phyloP scores from a whole-genome alignment of 306 rosid genomes.

The Begonia masoniana region DNA sequence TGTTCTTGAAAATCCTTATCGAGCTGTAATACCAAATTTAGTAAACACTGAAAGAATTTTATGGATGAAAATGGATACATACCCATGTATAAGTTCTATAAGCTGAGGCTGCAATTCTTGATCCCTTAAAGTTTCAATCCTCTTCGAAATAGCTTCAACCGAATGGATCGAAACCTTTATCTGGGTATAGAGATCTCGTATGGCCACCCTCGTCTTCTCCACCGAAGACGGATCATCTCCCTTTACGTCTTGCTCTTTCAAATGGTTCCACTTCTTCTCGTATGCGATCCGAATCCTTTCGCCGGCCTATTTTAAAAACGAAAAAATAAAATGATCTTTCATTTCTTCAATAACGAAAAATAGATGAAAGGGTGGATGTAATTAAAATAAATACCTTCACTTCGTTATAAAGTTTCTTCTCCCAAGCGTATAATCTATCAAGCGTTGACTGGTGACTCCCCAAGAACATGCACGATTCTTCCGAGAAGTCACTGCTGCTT shows the following conservation, averaged over 20 bases:
- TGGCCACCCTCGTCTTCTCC: slow-evolving; percentile 62
- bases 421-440: slow-evolving; percentile 86
- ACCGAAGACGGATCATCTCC: slow-evolving; percentile 54
- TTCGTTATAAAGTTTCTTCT: slow-evolving; percentile 84
- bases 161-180: slow-evolving; percentile 89
- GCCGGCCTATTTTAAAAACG: slow-evolving; percentile 54
- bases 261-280: slow-evolving; percentile 63
- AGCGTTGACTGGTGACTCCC: slow-evolving; percentile 75
- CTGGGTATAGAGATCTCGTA: slow-evolving; percentile 71
- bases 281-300: slow-evolving; percentile 65
- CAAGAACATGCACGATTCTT: slow-evolving; percentile 37
- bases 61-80: slow-evolving; percentile 4
- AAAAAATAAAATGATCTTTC: not conserved
- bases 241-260: slow-evolving; percentile 56
- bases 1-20: no score
- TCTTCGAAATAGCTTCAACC: slow-evolving; percentile 61
- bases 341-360: not conserved
- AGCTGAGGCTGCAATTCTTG: slow-evolving; percentile 92
- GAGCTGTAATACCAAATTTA: not conserved
- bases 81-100: slow-evolving; percentile 65
- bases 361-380: not conserved
- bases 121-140: slow-evolving; percentile 81
- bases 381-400: slow-evolving; percentile 43
- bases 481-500: slow-evolving; percentile 31
- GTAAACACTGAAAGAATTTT: not conserved